These are phyloP conservation scores for Aphanomyces euteiches DNA, from an alignment of 352 stramenopile species.

Conservation along the genomic window DNA sequence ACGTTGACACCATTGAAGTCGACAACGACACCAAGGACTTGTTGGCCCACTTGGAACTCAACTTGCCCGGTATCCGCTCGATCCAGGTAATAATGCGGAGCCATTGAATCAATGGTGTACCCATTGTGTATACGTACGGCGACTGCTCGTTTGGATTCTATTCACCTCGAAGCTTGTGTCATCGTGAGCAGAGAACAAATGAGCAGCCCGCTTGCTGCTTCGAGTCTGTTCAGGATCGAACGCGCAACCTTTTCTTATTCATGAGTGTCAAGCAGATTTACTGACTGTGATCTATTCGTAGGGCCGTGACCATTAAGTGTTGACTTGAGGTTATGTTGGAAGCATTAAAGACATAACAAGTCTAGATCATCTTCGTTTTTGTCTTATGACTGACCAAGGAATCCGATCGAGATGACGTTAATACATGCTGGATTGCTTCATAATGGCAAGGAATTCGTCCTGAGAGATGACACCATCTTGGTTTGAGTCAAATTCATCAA, in stretches of 20 bases:
- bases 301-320: conserved; percentile 30
- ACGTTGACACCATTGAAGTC: conserved; percentile 94
- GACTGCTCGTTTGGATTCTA: no score
- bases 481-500: conserved; percentile 93
- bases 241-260: no score
- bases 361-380: conserved; percentile 15
- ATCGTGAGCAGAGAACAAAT: not conserved
- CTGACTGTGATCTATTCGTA: conserved; percentile 7
- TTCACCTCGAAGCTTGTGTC: not conserved
- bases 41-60: conserved; percentile 93
- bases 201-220: not conserved
- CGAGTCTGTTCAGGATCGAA: no score
- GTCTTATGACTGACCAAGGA: conserved; percentile 4
- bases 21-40: conserved; percentile 98
- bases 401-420: conserved; percentile 1
- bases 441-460: conserved; percentile 88
- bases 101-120: conserved; percentile 29
- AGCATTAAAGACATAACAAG: conserved; percentile 25
- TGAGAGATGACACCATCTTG: conserved; percentile 89
- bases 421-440: conserved; percentile 72
- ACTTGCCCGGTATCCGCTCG: conserved; percentile 86
- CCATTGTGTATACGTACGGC: not conserved
- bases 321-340: conserved; percentile 9
- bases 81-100: conserved; percentile 61
- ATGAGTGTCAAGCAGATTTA: no score